Base-by-base conservation (phyloP, 2,329 filamentous ascomycete genomes). In the Arthrobotrys entomopaga region DNA sequence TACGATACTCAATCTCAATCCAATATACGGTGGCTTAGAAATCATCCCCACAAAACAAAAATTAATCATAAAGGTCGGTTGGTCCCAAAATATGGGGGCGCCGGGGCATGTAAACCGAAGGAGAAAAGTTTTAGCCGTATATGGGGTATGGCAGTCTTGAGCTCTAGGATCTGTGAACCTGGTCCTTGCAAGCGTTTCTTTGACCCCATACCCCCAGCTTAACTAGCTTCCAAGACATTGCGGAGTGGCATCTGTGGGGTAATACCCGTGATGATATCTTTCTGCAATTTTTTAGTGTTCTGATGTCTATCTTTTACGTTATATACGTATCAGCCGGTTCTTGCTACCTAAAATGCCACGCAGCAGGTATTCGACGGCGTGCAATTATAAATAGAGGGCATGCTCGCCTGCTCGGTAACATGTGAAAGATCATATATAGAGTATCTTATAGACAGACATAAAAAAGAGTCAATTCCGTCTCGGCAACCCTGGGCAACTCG, bases 191-290 rank as follows among this genome's bases (percentile, higher is more conserved):
- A 26, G 29, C 24, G 52, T 53, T 54, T 43, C 50, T 56, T 22
- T 40, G 13, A 20, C 46, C 60, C 63, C 63, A 64, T 63, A 63
- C 22, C 8, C 8, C 63, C 38, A 40, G 26, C 24, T 34, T 46
- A 10, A 10, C 42, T 6, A 10, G 29, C 42, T 6, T 50, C 19
- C 22, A 58, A 46, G 61, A 64, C 29, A 56, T 43, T 66, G 61
- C 38, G 70, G 67, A 72, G 67, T 63, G 50, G 57, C 38, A 67
- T 43, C 48, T 74, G 70, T 67, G 70, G 70, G 70, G 70, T 74
- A 60, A 48, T 43, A 60, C 56, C 34, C 57, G 29, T 46, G 65
- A 58, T 58, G 57, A 70, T 65, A 53, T 26, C 22, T 59, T 19
- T 60, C 34, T 59, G 46, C 43, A 48, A 13, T 22, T 42, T 67